Evolutionary conservation across 2,329 filamentous ascomycete genomes (phyloP).

Genomic region (Alternaria arborescens): DNA sequence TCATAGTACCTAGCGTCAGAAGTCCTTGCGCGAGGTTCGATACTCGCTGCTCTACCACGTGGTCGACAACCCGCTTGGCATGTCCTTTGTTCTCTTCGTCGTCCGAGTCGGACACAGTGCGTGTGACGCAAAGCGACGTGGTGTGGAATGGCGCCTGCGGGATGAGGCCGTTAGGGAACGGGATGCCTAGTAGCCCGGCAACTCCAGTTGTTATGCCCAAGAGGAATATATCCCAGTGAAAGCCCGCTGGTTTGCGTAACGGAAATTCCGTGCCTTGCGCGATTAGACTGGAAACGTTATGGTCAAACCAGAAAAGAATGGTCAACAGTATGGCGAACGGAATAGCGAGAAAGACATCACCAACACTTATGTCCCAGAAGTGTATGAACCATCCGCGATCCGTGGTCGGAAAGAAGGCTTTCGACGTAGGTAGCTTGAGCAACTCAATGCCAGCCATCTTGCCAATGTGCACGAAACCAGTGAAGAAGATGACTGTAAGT

Average conservation of each 20-base stretch:
- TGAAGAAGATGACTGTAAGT: slow-evolving; percentile 74
- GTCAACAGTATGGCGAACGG: slow-evolving; percentile 86
- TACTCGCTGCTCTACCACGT: slow-evolving; percentile 65
- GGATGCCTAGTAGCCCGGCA: slow-evolving; percentile 64
- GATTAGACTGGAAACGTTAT: slow-evolving; percentile 70
- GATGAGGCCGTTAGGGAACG: slow-evolving; percentile 67
- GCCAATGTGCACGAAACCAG: slow-evolving; percentile 86
- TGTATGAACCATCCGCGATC: slow-evolving; percentile 79
- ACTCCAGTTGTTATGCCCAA: slow-evolving; percentile 65
- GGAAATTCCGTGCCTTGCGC: slow-evolving; percentile 66
- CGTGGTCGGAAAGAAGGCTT: slow-evolving; percentile 79
- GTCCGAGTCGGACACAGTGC: slow-evolving; percentile 51
- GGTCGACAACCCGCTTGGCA: slow-evolving; percentile 53
- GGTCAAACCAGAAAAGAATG: slow-evolving; percentile 88
- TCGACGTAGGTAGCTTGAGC: slow-evolving; percentile 76
- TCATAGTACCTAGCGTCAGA: slow-evolving; percentile 65
- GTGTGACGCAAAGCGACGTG: slow-evolving; percentile 58
- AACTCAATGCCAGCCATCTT: slow-evolving; percentile 77
- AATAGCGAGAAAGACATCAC: slow-evolving; percentile 82
- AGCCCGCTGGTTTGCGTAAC: slow-evolving; percentile 66
- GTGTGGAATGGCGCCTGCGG: slow-evolving; percentile 69
- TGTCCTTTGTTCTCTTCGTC: slow-evolving; percentile 55
- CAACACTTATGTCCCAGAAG: slow-evolving; percentile 79
- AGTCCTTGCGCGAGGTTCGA: slow-evolving; percentile 65
- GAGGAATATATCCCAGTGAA: slow-evolving; percentile 69